Conservation (phyloP, 176 grass and related monocot genomes). For the Musa itinerans region DNA sequence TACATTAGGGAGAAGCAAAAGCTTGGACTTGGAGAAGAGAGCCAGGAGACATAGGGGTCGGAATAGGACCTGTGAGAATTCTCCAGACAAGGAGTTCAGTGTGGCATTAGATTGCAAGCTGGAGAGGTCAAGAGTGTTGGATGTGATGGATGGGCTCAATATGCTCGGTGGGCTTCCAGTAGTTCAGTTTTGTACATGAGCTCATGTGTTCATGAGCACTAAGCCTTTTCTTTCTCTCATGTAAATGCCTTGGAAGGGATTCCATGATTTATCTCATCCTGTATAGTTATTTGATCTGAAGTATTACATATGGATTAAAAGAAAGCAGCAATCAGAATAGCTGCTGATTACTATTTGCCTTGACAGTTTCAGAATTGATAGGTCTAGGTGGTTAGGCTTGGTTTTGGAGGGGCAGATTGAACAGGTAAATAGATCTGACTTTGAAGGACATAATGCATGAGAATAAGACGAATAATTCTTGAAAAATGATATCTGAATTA, state of each 20-base stretch:
- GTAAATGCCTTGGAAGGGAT: neutral
- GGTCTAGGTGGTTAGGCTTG: no score
- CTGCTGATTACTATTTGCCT: no score
- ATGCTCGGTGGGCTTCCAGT: slow-evolving; percentile 23
- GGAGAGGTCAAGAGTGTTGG: slow-evolving; percentile 49
- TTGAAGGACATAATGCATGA: neutral
- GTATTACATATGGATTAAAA: neutral
- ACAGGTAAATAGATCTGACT: neutral
- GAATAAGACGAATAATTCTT: neutral
- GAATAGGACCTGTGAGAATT: slow-evolving; percentile 64
- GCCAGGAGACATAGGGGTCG: slow-evolving; percentile 30
- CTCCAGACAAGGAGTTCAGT: slow-evolving; percentile 41
- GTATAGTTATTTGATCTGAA: slow-evolving; percentile 8
- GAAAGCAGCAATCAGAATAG: neutral
- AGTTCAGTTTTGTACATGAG: slow-evolving; percentile 11
- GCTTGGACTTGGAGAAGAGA: slow-evolving; percentile 33
- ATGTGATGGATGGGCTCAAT: slow-evolving; percentile 85
- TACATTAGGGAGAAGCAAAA: slow-evolving; percentile 61
- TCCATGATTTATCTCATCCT: neutral
- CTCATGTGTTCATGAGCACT: neutral
- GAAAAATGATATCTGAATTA: no score
- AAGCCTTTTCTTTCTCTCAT: neutral
- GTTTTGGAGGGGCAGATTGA: no score
- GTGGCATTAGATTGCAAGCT: slow-evolving; percentile 1
- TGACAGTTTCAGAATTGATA: no score